Evolutionary conservation across 2,329 filamentous ascomycete genomes (phyloP).

Genomic region (Blumeria hordei): DNA sequence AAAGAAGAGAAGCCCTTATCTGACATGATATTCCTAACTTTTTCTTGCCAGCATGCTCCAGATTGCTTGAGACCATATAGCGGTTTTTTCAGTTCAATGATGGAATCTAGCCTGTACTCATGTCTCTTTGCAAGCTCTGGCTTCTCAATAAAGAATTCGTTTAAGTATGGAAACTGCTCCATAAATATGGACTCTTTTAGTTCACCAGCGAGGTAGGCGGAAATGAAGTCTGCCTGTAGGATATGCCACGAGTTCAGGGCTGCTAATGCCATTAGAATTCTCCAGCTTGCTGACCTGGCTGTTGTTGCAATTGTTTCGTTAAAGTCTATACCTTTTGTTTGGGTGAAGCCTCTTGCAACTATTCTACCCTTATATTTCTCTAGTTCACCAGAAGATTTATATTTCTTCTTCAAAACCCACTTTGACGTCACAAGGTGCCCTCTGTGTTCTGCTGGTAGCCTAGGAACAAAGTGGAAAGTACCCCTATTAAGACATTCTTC

Average conservation of each 20-base stretch:
- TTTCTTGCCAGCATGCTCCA: background rate
- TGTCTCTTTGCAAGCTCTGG: background rate
- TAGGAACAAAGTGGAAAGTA: background rate
- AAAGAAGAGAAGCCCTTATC: background rate
- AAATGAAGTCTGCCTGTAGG: background rate
- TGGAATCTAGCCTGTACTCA: background rate
- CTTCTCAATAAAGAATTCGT: background rate
- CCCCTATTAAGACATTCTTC: background rate
- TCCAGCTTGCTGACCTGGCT: background rate
- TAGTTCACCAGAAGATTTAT: background rate
- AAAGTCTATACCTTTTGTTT: background rate
- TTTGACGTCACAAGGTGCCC: background rate
- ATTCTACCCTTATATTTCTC: background rate
- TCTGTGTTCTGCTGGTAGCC: background rate
- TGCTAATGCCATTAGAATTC: background rate
- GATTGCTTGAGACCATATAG: conserved; percentile 1
- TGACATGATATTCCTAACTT: background rate
- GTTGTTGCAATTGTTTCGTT: background rate
- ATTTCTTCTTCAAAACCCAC: background rate
- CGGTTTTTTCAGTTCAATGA: background rate
- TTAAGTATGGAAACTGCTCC: background rate
- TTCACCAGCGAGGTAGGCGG: background rate
- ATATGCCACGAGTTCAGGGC: background rate
- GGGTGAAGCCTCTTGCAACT: background rate
- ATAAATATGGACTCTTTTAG: background rate